Percentiles rank a stretch among this genome's conserved stretches.
Conservation (phyloP, 495 filamentous ascomycete genomes). For the Xylaria bambusicola region DNA sequence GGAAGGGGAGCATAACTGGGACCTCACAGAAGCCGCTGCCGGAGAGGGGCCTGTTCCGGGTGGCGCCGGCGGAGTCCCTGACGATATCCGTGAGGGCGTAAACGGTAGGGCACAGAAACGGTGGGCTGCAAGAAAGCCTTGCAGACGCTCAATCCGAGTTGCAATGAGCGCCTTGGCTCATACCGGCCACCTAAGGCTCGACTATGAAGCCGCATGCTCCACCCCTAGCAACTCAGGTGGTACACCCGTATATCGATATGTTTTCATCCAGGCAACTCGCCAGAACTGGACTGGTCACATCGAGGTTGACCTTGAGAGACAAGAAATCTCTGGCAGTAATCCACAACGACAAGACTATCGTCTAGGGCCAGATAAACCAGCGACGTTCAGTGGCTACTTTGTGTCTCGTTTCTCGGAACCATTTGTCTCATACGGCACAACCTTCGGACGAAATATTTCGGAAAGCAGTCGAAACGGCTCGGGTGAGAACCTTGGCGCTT, state of each 20-base stretch:
- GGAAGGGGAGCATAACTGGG: constrained; percentile 26
- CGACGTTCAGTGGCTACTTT: constrained; percentile 34
- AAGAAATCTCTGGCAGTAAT: constrained; percentile 33
- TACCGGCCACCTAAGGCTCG: constrained; percentile 29
- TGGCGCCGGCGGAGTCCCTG: constrained; percentile 26
- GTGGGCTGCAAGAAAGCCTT: neutral
- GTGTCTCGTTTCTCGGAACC: constrained; percentile 36
- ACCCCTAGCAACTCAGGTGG: neutral
- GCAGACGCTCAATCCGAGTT: constrained; percentile 24
- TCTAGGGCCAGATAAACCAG: constrained; percentile 30
- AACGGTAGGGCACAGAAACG: constrained; percentile 27
- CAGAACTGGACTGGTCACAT: constrained; percentile 37
- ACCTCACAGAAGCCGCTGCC: constrained; percentile 30
- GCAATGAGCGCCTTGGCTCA: constrained; percentile 34
- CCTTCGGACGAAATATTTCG: constrained; percentile 21
- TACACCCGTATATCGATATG: constrained; percentile 22
- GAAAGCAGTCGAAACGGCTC: constrained; percentile 18
- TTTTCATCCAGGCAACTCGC: constrained; percentile 34
- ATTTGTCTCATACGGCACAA: constrained; percentile 31
- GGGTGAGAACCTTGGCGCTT: constrained; percentile 31
- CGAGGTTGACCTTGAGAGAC: constrained; percentile 26
- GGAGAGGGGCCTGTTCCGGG: constrained; percentile 31
- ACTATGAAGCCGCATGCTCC: constrained; percentile 18
- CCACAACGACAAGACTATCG: constrained; percentile 36
- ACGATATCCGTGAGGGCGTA: constrained; percentile 26